These are phyloP conservation scores for Talaromyces sp. DNA, from an alignment of 2,329 filamentous ascomycete genomes.

Conservation along the genomic window DNA sequence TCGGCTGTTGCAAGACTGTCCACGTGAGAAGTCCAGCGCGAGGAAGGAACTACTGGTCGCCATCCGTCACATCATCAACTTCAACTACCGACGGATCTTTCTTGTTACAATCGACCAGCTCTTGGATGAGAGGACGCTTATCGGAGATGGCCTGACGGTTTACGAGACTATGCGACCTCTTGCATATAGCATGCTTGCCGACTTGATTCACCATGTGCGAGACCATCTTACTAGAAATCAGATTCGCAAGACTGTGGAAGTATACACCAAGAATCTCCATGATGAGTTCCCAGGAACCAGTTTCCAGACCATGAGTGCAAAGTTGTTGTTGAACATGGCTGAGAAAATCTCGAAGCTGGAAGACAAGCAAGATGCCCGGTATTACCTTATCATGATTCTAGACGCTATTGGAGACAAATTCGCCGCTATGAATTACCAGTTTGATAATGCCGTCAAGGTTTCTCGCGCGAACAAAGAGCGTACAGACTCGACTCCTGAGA, in stretches of 20 bases:
- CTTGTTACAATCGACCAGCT: conserved; percentile 91
- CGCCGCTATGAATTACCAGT: conserved; percentile 94
- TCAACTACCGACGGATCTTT: conserved; percentile 96
- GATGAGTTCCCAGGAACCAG: conserved; percentile 96
- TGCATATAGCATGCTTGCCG: conserved; percentile 96
- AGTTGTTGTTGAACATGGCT: conserved; percentile 93
- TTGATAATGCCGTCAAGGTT: conserved; percentile 89
- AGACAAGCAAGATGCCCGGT: conserved; percentile 88
- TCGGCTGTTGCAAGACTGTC: conserved; percentile 86
- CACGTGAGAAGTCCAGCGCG: conserved; percentile 86
- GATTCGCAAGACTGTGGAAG: conserved; percentile 91
- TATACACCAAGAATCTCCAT: conserved; percentile 93
- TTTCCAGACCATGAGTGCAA: conserved; percentile 99
- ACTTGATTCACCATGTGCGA: conserved; percentile 94
- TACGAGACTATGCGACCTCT: conserved; percentile 94
- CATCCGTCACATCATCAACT: conserved; percentile 97
- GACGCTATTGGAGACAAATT: conserved; percentile 99
- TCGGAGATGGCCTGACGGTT: conserved; percentile 92
- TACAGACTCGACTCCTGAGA: conserved; percentile 63
- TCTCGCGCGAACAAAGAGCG: conserved; percentile 73
- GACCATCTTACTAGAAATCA: conserved; percentile 85
- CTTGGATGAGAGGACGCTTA: conserved; percentile 86
- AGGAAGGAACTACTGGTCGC: conserved; percentile 94
- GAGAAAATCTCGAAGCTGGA: conserved; percentile 93
- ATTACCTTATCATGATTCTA: conserved; percentile 94